Evolutionary conservation across 805 yeast genomes (phyloP).

Genomic region (Metschnikowia drakensbergensis): DNA sequence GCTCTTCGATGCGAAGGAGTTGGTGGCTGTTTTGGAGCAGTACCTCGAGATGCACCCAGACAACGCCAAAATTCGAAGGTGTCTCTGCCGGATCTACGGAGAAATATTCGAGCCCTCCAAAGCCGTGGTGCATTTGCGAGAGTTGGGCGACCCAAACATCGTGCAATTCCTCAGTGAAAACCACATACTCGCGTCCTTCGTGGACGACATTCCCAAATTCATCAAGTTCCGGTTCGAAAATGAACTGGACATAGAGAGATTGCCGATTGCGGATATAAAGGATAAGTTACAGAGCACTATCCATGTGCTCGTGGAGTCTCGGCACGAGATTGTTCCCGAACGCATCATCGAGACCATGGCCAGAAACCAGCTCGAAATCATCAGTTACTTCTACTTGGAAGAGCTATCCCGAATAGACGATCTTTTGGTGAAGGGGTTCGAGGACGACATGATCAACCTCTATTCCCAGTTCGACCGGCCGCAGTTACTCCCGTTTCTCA

Average conservation of each 20-base stretch:
- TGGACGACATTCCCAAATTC: conserved; percentile 49
- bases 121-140: conserved; percentile 64
- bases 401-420: conserved; percentile 55
- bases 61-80: conserved; percentile 31
- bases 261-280: conserved; percentile 41
- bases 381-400: conserved; percentile 65
- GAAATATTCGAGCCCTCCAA: conserved; percentile 52
- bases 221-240: conserved; percentile 39
- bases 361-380: conserved; percentile 38
- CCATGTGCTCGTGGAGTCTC: conserved; percentile 53
- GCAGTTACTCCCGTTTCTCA: conserved; percentile 58
- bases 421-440: conserved; percentile 50
- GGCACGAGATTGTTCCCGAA: conserved; percentile 61
- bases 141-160: conserved; percentile 49
- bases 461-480: conserved; percentile 59
- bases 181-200: conserved; percentile 55
- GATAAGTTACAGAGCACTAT: conserved; percentile 43
- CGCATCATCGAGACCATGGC: conserved; percentile 48
- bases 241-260: conserved; percentile 32
- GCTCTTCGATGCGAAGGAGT: conserved; percentile 44
- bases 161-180: conserved; percentile 56
- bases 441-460: conserved; percentile 62
- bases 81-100: conserved; percentile 52
- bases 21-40: conserved; percentile 48
- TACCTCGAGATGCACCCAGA: conserved; percentile 29